Evolutionary conservation across 1,284 basidiomycete species (phyloP), one percentile per base, ranked within the genome.

Genomic region (Omphalotus olearius): DNA sequence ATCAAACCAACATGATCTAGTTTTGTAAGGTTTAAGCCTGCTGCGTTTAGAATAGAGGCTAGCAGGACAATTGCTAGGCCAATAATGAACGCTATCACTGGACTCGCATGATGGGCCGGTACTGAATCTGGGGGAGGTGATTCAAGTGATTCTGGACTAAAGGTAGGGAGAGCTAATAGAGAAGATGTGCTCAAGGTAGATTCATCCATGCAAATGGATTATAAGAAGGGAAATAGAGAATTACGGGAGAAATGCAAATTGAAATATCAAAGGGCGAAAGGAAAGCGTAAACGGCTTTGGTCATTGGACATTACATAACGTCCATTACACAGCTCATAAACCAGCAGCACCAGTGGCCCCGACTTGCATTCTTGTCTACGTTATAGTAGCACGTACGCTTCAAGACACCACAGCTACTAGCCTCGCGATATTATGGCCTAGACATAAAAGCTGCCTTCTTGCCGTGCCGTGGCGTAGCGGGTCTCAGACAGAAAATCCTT

Each of bases 1-100:
- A 43, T 49, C n/a, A 62, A 20, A 51, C 78, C 56, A 57, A 87
- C 87, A 78, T 91, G 88, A 67, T 93, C 90, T 33, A 91, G 69
- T 66, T 93, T 93, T 41, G 87, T 89, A 55, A 93, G 70, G 64
- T 92, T 93, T 43, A 93, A 73, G 18, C 91, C 91, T 1, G 86
- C 88, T 38, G 91, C 91, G 61, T 93, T 93, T 59, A 91, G 74
- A 11, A 93, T 78, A 6, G 86, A 89, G 0, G 91, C 87, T 13
- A 88, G 71, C 1, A 88, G 70, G 41, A 92, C 81, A 60, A 93
- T 93, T 37, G 82, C 68, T 50, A 93, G 79, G 6, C 90, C 88
- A 55, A 91, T 91, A 56, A 91, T 82, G 63, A 91, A 91, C 2
- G 84, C 80, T 30, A 85, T 76, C 54, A 86, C 80, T 14, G 88